phyloP scores from a whole-genome alignment of 768 basidiomycete genomes.

The Heimioporus sp. region DNA sequence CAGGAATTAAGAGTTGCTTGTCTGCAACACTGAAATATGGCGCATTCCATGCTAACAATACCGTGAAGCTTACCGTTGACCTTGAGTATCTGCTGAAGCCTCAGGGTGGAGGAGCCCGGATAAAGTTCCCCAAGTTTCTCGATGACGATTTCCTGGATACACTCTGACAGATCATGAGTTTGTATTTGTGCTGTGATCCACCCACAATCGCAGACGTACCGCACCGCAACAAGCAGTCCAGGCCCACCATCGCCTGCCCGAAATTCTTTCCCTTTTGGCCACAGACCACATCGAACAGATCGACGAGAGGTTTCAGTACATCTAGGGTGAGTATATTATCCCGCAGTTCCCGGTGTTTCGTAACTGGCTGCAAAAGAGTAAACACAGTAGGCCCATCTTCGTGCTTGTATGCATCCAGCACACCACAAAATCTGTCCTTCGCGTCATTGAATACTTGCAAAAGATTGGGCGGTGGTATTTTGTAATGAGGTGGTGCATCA shows the following conservation, averaged over 20 bases:
- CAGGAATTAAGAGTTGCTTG: conserved; percentile 3
- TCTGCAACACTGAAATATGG: conserved; percentile 2
- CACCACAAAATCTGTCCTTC: conserved; percentile 6
- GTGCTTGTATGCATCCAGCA: conserved; percentile 11
- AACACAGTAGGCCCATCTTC: conserved; percentile 16
- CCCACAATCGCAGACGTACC: conserved; percentile 14
- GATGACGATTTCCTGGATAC: conserved; percentile 4
- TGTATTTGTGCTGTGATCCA: background rate
- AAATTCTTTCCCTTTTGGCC: conserved; percentile 1
- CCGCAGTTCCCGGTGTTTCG: conserved; percentile 14
- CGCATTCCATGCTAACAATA: background rate
- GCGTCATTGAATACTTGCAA: conserved; percentile 10
- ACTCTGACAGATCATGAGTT: conserved; percentile 4
- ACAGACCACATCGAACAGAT: conserved; percentile 12
- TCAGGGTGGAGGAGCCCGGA: background rate
- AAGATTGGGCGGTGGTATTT: too few relatives aligned
- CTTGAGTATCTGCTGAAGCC: conserved; percentile 14
- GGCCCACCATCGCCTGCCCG: conserved; percentile 20
- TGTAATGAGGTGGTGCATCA: too few relatives aligned
- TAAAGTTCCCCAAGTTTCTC: conserved; percentile 1
- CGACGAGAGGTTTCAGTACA: conserved; percentile 9
- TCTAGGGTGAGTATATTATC: conserved; percentile 11
- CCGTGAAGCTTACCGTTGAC: conserved; percentile 3
- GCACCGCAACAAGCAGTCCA: conserved; percentile 14
- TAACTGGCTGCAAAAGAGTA: conserved; percentile 18